Evolutionary conservation across 305 asterid genomes (phyloP).

Genomic region (Solanum hybrid): DNA sequence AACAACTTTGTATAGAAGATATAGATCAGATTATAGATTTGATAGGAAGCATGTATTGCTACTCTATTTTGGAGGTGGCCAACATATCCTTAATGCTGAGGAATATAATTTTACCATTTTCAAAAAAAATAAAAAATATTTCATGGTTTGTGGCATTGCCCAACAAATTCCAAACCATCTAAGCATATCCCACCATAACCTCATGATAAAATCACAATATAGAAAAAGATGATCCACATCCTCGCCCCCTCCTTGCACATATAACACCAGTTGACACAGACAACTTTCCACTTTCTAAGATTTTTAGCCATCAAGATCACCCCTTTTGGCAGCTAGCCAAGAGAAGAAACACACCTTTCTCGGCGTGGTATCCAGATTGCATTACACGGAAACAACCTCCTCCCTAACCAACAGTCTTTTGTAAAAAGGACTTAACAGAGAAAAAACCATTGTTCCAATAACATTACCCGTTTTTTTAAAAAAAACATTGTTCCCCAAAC

Average conservation of each 20-base stretch:
- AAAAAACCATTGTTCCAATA: not conserved
- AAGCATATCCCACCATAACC: not conserved
- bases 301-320: not conserved
- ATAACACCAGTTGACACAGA: not conserved
- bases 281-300: not conserved
- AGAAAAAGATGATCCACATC: not conserved
- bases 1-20: not conserved
- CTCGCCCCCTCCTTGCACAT: not conserved
- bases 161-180: not conserved
- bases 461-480: not conserved
- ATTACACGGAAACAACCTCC: not conserved
- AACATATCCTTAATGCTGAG: not conserved
- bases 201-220: not conserved
- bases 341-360: not conserved
- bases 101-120: not conserved
- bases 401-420: not conserved
- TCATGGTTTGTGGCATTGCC: not conserved
- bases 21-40: not conserved
- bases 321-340: not conserved
- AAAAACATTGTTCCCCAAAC: not conserved
- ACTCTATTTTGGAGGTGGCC: not conserved
- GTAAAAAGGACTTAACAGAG: not conserved
- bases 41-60: not conserved
- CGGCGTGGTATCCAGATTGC: not conserved
- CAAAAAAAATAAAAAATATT: too few relatives aligned